Conservation (phyloP, 192 early-diverging fungal species). For the Coemansia guatemalensis region DNA sequence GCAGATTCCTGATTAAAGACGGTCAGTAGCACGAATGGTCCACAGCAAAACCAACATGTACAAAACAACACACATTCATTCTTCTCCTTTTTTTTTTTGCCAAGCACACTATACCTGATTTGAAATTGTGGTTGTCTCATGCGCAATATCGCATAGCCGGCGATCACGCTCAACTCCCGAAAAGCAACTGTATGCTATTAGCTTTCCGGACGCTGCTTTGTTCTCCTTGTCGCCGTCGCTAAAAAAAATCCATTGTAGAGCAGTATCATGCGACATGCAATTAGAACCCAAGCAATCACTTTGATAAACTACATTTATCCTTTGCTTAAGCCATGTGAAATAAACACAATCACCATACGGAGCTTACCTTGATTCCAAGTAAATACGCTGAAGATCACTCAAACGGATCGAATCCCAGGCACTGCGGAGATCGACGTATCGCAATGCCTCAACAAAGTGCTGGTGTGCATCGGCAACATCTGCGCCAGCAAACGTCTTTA, state of each 20-base stretch:
- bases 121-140: slow-evolving; percentile 3
- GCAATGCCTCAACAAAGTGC: slow-evolving; percentile 17
- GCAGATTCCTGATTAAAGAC: neutral
- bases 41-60: too few species aligned
- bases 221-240: slow-evolving; percentile 10
- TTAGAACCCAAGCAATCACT: neutral
- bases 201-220: slow-evolving; percentile 23
- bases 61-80: too few species aligned
- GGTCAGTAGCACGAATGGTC: neutral
- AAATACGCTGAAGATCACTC: slow-evolving; percentile 19
- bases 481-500: neutral
- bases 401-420: slow-evolving; percentile 33
- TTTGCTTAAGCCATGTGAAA: neutral
- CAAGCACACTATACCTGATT: slow-evolving; percentile 16
- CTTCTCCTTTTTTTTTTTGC: too few species aligned
- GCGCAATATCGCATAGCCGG: slow-evolving; percentile 16
- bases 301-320: neutral
- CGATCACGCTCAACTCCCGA: slow-evolving; percentile 20
- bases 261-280: neutral
- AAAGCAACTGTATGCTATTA: slow-evolving; percentile 29
- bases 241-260: slow-evolving; percentile 1
- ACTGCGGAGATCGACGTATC: slow-evolving; percentile 29
- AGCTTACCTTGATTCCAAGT: slow-evolving; percentile 30
- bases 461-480: slow-evolving; percentile 9
- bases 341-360: neutral